Evolutionary conservation across 139 green algal species (phyloP), one percentile per base, ranked within the genome.

Genomic region (Micractinium sp.): DNA sequence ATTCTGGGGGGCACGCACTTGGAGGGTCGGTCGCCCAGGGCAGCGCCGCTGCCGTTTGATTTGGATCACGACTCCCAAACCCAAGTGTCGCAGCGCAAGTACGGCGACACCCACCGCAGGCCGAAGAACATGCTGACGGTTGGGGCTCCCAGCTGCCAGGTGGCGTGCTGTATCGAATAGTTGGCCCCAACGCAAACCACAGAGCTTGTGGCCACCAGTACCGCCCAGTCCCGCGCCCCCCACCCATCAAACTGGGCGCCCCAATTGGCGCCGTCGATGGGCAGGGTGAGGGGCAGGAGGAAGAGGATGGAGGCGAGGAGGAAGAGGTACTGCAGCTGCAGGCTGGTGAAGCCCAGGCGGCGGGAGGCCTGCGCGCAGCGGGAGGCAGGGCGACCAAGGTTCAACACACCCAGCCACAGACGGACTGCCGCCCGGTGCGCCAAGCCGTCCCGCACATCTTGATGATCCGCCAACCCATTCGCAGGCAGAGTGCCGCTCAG

Each of bases 311-410:
- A 47, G 23, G 81, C 29, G 3, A 38, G 15, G 60, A 87, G 67
- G 83, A 66, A 87, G 67, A 53, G 76, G 29, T 81, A 87, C 83
- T 87, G 83, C 36, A 87, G 38, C 82, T 87, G 82, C 29, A 63
- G 15, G 66, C 33, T 78, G 66, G 82, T 78, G 66, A 87, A 87
- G 23, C 66, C 66, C 63, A 87, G 38, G 25, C 69, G 27, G 39
- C 82, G 69, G 12, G 71, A 87, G 27, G 66, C 82, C 56, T 87
- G 82, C 82, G 47, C 7, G 47, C 47, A 56, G 47, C 9, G 47
- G 47, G 47, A 56, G 47, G 47, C 47, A 9, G 47, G 47, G 47
- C 9, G 9, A 5, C 7, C 47, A 56, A 16, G 7, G 9, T 9
- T 56, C 47, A 56, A 9, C 47, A 56, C 5, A 56, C 47, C 47